Conservation (phyloP, 176 grass and related monocot genomes). For the Musa acuminata region DNA sequence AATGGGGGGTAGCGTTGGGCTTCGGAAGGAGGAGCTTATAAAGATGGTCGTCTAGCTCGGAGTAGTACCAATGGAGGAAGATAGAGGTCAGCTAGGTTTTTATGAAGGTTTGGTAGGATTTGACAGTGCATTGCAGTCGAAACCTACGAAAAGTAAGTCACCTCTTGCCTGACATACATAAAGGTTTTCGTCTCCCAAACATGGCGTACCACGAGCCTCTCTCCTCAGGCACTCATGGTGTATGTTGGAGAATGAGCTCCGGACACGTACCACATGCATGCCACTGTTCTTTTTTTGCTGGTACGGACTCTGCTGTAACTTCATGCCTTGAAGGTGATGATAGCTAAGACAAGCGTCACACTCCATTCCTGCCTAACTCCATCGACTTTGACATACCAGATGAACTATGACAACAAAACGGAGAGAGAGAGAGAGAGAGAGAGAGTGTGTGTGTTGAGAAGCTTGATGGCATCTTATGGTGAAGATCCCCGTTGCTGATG, state of each 20-base stretch:
- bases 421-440: too few species aligned
- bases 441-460: too few species aligned
- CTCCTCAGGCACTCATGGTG: neutral
- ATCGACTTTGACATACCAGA: too few species aligned
- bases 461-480: too few species aligned
- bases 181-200: neutral
- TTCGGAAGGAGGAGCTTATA: neutral
- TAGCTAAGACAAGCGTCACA: too few species aligned
- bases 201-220: neutral
- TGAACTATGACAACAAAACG: too few species aligned
- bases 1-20: neutral
- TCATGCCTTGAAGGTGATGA: neutral
- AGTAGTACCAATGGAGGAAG: neutral
- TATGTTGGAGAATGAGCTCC: too few species aligned
- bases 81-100: neutral
- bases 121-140: neutral
- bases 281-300: too few species aligned
- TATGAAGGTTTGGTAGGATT: neutral
- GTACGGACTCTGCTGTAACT: too few species aligned
- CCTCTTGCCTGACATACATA: neutral
- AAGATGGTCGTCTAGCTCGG: neutral
- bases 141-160: neutral
- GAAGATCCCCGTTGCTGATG: too few species aligned
- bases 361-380: too few species aligned
- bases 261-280: too few species aligned